These are phyloP conservation scores for Myriosclerotinia duriaeana DNA, from an alignment of 2,329 filamentous ascomycete species.

Conservation along the genomic window DNA sequence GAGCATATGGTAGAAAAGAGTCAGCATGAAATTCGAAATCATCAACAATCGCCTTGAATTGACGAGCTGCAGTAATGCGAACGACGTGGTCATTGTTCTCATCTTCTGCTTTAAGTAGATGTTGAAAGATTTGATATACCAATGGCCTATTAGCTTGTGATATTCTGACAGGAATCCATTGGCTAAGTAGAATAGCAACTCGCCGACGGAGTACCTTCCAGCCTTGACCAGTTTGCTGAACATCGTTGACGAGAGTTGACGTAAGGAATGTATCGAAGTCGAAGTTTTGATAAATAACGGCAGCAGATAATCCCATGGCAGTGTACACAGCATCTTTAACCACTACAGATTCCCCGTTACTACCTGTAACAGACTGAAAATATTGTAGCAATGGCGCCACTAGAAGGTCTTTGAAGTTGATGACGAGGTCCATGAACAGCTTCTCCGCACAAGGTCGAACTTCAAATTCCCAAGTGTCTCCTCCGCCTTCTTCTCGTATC, in stretches of 20 bases:
- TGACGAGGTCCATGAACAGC: slow-evolving; percentile 86
- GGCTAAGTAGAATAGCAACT: slow-evolving; percentile 82
- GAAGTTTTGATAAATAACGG: slow-evolving; percentile 69
- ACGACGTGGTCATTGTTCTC: slow-evolving; percentile 87
- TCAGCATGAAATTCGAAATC: slow-evolving; percentile 79
- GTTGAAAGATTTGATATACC: slow-evolving; percentile 85
- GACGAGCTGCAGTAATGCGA: slow-evolving; percentile 82
- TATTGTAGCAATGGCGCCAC: slow-evolving; percentile 77
- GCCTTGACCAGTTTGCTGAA: slow-evolving; percentile 59
- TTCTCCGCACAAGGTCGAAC: slow-evolving; percentile 91
- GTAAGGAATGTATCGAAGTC: slow-evolving; percentile 82
- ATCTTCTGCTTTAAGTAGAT: slow-evolving; percentile 77
- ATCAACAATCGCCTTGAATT: slow-evolving; percentile 76
- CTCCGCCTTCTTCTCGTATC: slow-evolving; percentile 78
- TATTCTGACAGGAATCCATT: slow-evolving; percentile 83
- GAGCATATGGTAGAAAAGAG: slow-evolving; percentile 73
- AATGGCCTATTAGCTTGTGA: slow-evolving; percentile 65
- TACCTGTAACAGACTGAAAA: slow-evolving; percentile 73
- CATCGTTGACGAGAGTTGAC: slow-evolving; percentile 73
- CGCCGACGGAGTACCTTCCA: slow-evolving; percentile 84
- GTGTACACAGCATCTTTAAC: slow-evolving; percentile 95
- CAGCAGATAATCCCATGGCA: slow-evolving; percentile 81
- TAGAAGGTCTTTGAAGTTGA: slow-evolving; percentile 81
- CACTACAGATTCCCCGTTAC: slow-evolving; percentile 63
- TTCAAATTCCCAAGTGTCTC: slow-evolving; percentile 87